Evolutionary conservation across 257 asterid species (phyloP).

Genomic region (Lithospermum erythrorhizon): DNA sequence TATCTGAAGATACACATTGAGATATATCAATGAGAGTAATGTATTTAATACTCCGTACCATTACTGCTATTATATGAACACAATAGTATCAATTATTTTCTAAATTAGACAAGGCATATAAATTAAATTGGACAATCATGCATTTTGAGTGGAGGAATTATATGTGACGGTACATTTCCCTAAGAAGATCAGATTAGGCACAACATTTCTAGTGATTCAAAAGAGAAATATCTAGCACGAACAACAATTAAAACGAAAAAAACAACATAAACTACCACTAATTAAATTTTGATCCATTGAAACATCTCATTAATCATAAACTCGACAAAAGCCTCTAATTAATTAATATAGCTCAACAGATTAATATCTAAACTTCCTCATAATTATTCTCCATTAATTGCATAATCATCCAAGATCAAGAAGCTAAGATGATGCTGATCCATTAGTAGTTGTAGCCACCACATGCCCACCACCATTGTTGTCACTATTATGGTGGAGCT

Average conservation of each 20-base stretch:
- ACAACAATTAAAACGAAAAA: neutral
- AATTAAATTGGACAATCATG: neutral
- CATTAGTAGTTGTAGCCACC: too few species aligned
- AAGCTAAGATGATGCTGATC: too few species aligned
- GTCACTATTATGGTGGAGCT: too few species aligned
- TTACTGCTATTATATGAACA: too few species aligned
- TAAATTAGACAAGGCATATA: too few species aligned
- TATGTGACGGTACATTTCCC: neutral
- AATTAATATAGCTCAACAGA: conserved; percentile 13
- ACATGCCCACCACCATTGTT: neutral
- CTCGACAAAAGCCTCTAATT: conserved; percentile 18
- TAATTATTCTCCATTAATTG: conserved; percentile 15
- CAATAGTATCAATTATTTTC: too few species aligned
- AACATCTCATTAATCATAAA: conserved; percentile 13
- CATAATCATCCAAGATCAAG: neutral
- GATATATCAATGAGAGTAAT: too few species aligned
- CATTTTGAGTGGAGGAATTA: neutral
- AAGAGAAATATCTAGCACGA: neutral
- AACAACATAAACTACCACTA: conserved; percentile 9
- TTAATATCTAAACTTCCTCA: conserved; percentile 20
- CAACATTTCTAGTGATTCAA: neutral
- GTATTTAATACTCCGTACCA: too few species aligned
- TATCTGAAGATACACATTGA: too few species aligned
- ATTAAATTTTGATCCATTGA: conserved; percentile 4
- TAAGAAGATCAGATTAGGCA: too few species aligned